Base-by-base conservation (phyloP, 495 filamentous ascomycete species). In the Penicillium psychrofluorescens region DNA sequence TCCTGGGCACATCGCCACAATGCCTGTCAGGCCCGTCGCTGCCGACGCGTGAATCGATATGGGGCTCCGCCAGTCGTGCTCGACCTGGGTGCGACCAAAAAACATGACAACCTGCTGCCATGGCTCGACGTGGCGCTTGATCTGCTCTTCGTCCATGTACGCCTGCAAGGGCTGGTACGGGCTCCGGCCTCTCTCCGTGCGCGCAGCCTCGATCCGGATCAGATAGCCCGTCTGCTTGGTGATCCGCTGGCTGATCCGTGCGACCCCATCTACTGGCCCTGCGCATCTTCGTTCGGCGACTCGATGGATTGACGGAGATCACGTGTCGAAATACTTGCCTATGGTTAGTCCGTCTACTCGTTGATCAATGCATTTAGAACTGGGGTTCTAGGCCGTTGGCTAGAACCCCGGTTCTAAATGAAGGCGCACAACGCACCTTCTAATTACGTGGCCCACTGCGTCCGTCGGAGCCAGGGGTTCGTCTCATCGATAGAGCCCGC, bases 41-140 rank as follows among this genome's bases (percentile, higher is more conserved):
- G 28, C 1, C 40, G 44, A 8, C n/a, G 8, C 0, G 32, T 43
- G 6, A 43, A 43, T 16, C 28, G 9, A 29, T 43, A 43, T 11
- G 7, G 44, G 38, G 38, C 22, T 51, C 14, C 0, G n/a, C 49
- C 35, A 47, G 4, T 34, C 7, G 13, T 47, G 44, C 6, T 30
- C 32, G 15, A 30, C 11, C 40, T 53, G 36, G 13, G 43, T 56
- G 12, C 40, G 40, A 8, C 40, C 32, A 30, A 56, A 50, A 41
- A 53, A 53, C 7, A 29, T 35, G 9, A 53, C 28, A 0, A 56
- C 12, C 43, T 49, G 39, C 50, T 53, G 36, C 46, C 33, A 53
- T 34, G 40, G 46, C 29, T 46, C 36, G 6, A 53, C 16, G 5
- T 53, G 32, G n/a, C 43, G 22, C 9, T 13, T 4, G 29, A 50